Evolutionary conservation across 139 green algal species (phyloP).

Genomic region (Yamagishiella unicocca): DNA sequence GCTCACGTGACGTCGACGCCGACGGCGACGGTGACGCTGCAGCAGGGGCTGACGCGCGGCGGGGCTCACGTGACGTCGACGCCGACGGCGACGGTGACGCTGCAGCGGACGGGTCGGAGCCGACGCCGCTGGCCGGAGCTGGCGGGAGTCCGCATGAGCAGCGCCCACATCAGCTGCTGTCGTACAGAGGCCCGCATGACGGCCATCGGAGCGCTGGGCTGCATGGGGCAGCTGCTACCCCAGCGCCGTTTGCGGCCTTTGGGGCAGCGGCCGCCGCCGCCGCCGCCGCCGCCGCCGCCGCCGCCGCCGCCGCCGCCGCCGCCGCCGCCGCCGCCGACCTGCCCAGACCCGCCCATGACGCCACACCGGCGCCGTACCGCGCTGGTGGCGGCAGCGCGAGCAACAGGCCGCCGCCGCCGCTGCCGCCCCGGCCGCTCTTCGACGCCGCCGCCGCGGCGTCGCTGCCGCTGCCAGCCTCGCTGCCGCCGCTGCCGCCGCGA

Average conservation of each 20-base stretch:
- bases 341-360: neutral
- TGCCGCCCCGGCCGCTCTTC: neutral
- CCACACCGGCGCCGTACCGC: no score
- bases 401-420: neutral
- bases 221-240: no score
- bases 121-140: neutral
- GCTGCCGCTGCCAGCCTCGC: neutral
- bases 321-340: neutral
- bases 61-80: neutral
- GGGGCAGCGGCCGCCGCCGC: neutral
- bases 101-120: neutral
- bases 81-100: neutral
- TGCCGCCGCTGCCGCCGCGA: neutral
- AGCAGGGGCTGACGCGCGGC: neutral
- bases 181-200: neutral
- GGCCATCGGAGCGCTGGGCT: no score
- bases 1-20: neutral
- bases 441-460: neutral
- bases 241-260: conserved; percentile 23
- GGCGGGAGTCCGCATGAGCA: neutral
- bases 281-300: neutral
- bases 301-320: neutral
- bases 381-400: neutral
- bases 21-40: neutral
- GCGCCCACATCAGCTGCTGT: neutral